Evolutionary conservation across 768 basidiomycete genomes (phyloP).

Genomic region (Mycena polygramma): DNA sequence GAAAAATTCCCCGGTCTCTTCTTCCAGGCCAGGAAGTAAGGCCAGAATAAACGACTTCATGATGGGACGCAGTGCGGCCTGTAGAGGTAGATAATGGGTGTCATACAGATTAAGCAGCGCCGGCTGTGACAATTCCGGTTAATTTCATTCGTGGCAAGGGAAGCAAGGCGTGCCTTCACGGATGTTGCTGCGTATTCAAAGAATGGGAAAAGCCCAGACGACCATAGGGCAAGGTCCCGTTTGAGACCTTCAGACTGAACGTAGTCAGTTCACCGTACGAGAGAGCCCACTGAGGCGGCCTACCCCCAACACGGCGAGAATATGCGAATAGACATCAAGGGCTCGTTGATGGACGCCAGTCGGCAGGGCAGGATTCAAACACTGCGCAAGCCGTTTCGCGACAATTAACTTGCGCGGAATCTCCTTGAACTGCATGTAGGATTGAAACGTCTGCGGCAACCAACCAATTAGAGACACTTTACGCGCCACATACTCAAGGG

Average conservation of each 20-base stretch:
- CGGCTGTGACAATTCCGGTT: constrained; percentile 62
- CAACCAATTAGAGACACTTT: constrained; percentile 2
- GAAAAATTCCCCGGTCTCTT: constrained; percentile 98
- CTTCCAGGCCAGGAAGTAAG: constrained; percentile 94
- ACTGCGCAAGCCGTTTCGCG: constrained; percentile 94
- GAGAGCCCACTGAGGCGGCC: constrained; percentile 44
- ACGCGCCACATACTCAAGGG: constrained; percentile 4
- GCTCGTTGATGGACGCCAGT: constrained; percentile 97
- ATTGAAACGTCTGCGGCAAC: constrained; percentile 83
- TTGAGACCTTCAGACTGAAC: constrained; percentile 86
- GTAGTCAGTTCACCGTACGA: constrained; percentile 11
- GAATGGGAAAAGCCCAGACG: constrained; percentile 96
- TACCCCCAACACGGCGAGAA: constrained; percentile 92
- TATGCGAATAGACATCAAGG: constrained; percentile 93
- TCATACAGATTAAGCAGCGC: constrained; percentile 93
- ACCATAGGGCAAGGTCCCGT: constrained; percentile 93
- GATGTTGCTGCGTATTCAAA: constrained; percentile 99
- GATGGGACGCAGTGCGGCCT: constrained; percentile 83
- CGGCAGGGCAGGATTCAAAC: constrained; percentile 96
- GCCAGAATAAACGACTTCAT: constrained; percentile 97
- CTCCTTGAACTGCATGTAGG: constrained; percentile 94
- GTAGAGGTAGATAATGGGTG: constrained; percentile 90
- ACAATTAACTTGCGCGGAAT: constrained; percentile 96
- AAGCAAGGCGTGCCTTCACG: constrained; percentile 74
- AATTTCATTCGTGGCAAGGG: constrained; percentile 4